Percentiles rank a stretch among this genome's conserved stretches.
phyloP scores from a whole-genome alignment of 192 early-diverging fungal species.

The Irineochytrium annulatum region DNA sequence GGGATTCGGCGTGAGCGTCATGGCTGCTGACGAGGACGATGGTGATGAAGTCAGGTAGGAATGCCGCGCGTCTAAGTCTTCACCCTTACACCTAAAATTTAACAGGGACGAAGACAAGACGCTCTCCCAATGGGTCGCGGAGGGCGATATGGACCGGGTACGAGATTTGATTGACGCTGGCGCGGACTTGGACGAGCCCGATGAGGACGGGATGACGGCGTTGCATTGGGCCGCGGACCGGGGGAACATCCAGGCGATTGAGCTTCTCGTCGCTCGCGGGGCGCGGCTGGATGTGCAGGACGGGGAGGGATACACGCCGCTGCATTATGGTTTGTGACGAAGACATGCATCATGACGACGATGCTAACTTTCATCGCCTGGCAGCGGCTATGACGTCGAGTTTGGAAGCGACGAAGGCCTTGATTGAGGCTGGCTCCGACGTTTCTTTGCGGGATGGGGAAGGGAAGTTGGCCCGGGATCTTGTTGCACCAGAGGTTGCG shows the following conservation, averaged over 20 bases:
- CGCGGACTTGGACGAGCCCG: slow-evolving; percentile 5
- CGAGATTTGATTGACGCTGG: background rate
- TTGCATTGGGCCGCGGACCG: slow-evolving; percentile 42
- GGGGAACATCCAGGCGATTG: slow-evolving; percentile 13
- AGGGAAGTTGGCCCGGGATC: too few species aligned
- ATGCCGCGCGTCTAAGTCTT: background rate
- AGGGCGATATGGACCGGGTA: slow-evolving; percentile 24
- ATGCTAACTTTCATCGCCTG: too few species aligned
- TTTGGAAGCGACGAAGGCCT: too few species aligned
- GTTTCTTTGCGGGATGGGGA: too few species aligned
- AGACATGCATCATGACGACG: too few species aligned
- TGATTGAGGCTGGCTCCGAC: too few species aligned
- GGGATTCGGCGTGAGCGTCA: slow-evolving; percentile 24
- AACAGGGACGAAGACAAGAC: slow-evolving; percentile 22
- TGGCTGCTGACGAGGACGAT: slow-evolving; percentile 4
- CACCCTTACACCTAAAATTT: background rate
- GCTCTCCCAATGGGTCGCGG: slow-evolving; percentile 29
- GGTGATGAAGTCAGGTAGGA: slow-evolving; percentile 9
- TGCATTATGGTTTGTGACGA: slow-evolving; percentile 43
- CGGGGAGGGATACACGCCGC: slow-evolving; percentile 25
- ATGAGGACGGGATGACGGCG: slow-evolving; percentile 22
- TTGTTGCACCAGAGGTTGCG: too few species aligned
- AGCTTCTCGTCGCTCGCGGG: slow-evolving; percentile 5
- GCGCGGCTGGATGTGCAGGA: slow-evolving; percentile 23
- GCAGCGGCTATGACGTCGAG: too few species aligned